Base-by-base conservation (phyloP, 441 rosid species). In the Jatropha podagrica region DNA sequence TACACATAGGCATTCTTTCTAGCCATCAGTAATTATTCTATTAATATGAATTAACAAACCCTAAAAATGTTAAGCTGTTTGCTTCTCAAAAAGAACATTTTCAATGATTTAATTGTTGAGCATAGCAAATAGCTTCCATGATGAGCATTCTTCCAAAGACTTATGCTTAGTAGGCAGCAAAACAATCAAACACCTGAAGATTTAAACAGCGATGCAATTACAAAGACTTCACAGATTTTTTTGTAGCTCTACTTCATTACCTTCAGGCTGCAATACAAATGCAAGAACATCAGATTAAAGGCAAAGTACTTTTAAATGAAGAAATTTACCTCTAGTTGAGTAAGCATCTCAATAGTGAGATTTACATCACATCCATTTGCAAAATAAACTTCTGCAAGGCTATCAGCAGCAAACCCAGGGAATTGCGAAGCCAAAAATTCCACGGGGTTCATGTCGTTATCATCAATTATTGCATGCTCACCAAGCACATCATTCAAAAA, bases 361-460 rank as follows among this genome's bases (percentile, higher is more conserved):
- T 87, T 91, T 81, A 95, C 79, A 83, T 95, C 97, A 77, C 93
- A 89, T 18, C 94, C 93, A 87, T 88, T 93, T 66, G 99, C 97
- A 79, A 83, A 85, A 84, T 87, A 95, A 72, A 95, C 99, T 81
- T 95, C 98, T 17, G 94, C 90, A 32, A 95, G 93, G 84, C 99
- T 93, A 81, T 93, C 99, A 61, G 92, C 84, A 71, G 96, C 94
- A 81, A 95, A 95, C 27, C 98, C 99, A 76, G 99, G 95, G 80
- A 95, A 95, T 52, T 89, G 89, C 65, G 92, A 87, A 40, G 89
- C 96, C 87, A 95, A 85, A 87, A 92, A 86, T 73, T 91, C 96
- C 77, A 93, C 56, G 61, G 96, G 91, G 76, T 90, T 91, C 83
- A 87, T 72, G 55, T 88, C 92, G 42, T 74, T 64, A 20, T 85